These are phyloP conservation scores for Metarhizium sp. DNA, from an alignment of 2,329 filamentous ascomycete genomes.

Conservation along the genomic window DNA sequence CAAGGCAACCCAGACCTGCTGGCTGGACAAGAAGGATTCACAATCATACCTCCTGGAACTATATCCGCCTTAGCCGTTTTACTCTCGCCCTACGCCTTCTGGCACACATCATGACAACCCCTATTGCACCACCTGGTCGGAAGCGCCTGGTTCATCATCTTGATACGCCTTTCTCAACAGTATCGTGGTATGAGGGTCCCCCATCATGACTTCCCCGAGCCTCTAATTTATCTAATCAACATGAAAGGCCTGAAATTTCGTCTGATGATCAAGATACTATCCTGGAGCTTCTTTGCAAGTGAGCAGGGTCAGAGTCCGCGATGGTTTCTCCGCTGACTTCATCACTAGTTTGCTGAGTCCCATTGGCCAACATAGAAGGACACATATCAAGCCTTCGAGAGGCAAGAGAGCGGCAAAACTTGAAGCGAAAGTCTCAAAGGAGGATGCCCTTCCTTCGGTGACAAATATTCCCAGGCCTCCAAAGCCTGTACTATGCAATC, in stretches of 20 bases:
- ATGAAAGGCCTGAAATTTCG: constrained; percentile 49
- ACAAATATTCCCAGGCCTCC: constrained; percentile 10
- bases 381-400: constrained; percentile 46
- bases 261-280: constrained; percentile 52
- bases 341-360: constrained; percentile 48
- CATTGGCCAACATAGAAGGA: constrained; percentile 50
- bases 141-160: constrained; percentile 56
- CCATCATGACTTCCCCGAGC: not conserved
- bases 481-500: constrained; percentile 41
- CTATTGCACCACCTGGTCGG: constrained; percentile 19
- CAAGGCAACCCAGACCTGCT: not conserved
- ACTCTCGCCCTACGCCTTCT: not conserved
- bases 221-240: not conserved
- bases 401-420: constrained; percentile 48
- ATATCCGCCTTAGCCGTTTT: not conserved
- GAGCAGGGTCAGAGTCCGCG: constrained; percentile 12
- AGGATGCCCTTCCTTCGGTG: not conserved
- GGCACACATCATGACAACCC: constrained; percentile 14
- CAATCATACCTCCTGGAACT: not conserved
- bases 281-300: constrained; percentile 59
- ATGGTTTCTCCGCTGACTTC: not conserved
- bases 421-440: not conserved
- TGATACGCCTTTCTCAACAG: constrained; percentile 53
- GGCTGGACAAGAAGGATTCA: not conserved
- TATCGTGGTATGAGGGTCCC: constrained; percentile 47